phyloP scores from a whole-genome alignment of 2,329 filamentous ascomycete genomes.

The Sporothrix mexicana region DNA sequence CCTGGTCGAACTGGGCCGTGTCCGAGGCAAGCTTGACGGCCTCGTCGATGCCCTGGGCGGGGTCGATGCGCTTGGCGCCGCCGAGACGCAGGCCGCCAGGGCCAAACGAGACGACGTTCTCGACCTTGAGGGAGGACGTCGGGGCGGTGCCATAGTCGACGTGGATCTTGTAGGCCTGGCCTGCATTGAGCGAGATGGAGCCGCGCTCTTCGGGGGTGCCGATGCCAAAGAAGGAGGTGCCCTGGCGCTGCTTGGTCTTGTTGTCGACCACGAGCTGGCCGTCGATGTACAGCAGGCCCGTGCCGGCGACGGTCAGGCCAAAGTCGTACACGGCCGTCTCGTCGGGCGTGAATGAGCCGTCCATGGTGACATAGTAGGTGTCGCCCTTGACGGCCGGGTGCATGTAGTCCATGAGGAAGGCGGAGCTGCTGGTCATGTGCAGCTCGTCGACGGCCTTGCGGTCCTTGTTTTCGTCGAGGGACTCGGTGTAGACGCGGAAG shows the following conservation, averaged over 20 bases:
- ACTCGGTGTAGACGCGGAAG: conserved; percentile 35
- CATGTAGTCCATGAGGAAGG: conserved; percentile 58
- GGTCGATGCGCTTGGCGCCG: conserved; percentile 34
- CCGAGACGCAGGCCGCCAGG: conserved; percentile 48
- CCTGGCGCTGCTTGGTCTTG: conserved; percentile 43
- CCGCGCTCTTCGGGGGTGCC: conserved; percentile 46
- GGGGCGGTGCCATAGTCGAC: conserved; percentile 38
- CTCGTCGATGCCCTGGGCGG: conserved; percentile 27
- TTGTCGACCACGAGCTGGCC: conserved; percentile 47
- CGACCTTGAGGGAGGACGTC: conserved; percentile 31
- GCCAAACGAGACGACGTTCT: conserved; percentile 53
- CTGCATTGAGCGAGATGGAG: conserved; percentile 41
- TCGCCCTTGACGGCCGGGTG: conserved; percentile 44
- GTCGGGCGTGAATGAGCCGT: conserved; percentile 43
- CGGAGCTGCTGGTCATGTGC: conserved; percentile 50
- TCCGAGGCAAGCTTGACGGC: conserved; percentile 41
- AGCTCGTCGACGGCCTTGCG: conserved; percentile 46
- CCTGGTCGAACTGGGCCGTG: conserved; percentile 60
- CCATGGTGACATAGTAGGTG: conserved; percentile 50
- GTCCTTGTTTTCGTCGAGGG: conserved; percentile 1
- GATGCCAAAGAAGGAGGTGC: conserved; percentile 44
- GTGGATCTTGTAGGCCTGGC: conserved; percentile 43
- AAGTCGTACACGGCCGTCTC: conserved; percentile 44
- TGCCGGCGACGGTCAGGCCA: conserved; percentile 44
- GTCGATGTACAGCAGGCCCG: conserved; percentile 47